Conservation (phyloP, 2,329 filamentous ascomycete genomes). For the Alternaria longipes region DNA sequence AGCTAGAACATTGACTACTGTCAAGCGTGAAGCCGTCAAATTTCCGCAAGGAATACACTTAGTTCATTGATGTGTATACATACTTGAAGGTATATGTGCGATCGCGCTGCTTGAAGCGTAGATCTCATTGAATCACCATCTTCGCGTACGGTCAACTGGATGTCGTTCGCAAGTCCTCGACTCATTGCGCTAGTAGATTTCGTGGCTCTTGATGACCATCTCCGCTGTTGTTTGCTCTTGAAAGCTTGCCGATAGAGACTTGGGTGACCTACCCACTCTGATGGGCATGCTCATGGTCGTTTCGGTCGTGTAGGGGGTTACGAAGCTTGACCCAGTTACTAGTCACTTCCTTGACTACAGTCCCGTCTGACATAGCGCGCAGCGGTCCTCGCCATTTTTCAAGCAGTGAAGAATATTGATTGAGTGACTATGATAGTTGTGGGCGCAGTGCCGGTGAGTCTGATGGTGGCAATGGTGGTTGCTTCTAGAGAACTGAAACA, state of each 20-base stretch:
- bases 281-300: neutral
- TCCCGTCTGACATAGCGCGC: constrained; percentile 13
- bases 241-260: constrained; percentile 1
- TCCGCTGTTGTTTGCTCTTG: constrained; percentile 22
- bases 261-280: neutral
- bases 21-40: neutral
- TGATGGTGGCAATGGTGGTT: neutral
- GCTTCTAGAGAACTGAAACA: neutral
- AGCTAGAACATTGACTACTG: neutral
- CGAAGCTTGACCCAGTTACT: constrained; percentile 20
- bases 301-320: constrained; percentile 1
- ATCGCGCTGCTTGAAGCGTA: neutral
- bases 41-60: rapidly evolving
- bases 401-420: constrained; percentile 1
- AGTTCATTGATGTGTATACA: neutral
- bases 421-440: constrained; percentile 3
- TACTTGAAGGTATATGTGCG: neutral
- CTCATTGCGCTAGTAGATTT: neutral
- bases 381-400: constrained; percentile 8
- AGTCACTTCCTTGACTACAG: constrained; percentile 15
- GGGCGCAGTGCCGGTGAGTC: neutral
- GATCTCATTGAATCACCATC: neutral
- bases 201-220: constrained; percentile 16
- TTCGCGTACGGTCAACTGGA: neutral
- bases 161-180: neutral